Conservation (phyloP, 495 filamentous ascomycete genomes). For the Neurospora sp. region DNA sequence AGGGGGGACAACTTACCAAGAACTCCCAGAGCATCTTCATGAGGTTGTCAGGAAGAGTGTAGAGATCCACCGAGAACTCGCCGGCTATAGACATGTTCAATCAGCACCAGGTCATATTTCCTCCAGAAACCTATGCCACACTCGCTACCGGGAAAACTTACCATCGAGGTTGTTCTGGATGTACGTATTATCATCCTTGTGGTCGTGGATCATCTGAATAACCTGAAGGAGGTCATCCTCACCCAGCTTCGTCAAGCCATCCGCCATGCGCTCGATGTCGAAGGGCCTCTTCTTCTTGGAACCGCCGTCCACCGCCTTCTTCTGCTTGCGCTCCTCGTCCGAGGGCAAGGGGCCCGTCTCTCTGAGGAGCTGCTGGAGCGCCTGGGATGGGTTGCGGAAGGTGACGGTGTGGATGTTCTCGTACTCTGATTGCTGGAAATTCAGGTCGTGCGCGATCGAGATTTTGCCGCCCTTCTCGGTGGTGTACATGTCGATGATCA, state of each 20-base stretch:
- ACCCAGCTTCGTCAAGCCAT: conserved; percentile 38
- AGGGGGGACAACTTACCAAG: conserved; percentile 24
- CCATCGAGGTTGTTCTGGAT: conserved; percentile 95
- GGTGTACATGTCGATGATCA: conserved; percentile 71
- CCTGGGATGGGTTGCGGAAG: conserved; percentile 87
- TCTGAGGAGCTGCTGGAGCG: conserved; percentile 59
- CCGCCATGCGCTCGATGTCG: conserved; percentile 96
- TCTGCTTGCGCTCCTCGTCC: conserved; percentile 51
- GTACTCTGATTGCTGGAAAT: conserved; percentile 75
- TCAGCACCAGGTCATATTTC: neutral
- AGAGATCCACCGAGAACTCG: conserved; percentile 97
- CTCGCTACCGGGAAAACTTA: conserved; percentile 30
- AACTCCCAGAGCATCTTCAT: conserved; percentile 94
- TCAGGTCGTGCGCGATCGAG: conserved; percentile 75
- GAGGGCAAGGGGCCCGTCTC: conserved; percentile 78
- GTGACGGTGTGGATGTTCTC: conserved; percentile 71
- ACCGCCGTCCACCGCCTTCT: conserved; percentile 44
- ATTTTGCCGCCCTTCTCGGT: conserved; percentile 80
- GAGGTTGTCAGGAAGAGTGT: conserved; percentile 76
- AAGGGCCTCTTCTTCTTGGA: conserved; percentile 82
- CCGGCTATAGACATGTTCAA: conserved; percentile 50
- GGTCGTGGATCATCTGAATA: conserved; percentile 95
- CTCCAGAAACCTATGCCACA: neutral
- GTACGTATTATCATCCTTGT: conserved; percentile 85
- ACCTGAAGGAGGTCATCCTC: conserved; percentile 73